Evolutionary conservation across 78 protist genomes (phyloP), one percentile per base, ranked within the genome.

Genomic region (Dictyostelium capitatum): DNA sequence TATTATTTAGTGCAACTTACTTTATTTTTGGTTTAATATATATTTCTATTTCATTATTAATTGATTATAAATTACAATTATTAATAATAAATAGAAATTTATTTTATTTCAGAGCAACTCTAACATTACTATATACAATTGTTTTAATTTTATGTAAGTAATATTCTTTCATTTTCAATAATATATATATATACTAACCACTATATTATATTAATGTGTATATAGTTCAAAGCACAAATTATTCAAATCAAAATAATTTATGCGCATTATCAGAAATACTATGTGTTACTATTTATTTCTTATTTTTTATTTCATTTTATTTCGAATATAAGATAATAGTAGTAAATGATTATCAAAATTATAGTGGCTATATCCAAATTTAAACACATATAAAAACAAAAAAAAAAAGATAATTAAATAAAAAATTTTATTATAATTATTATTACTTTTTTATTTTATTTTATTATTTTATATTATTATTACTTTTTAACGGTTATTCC

Each of bases 181-280:
- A 19, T n/a, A 9, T 23, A 25, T 59, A 59, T 59, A 23, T 3
- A 8, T 59, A 59, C 10, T 59, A 59, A 14, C 6, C 6, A 6
- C 19, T 54, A 19, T 54, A 19, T 54, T 19, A 19, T 56, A 6
- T 56, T 56, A 14, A 23, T 59, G 1, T 57, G 1, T 17, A 10
- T 59, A 4, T n/a, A 62, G 70, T 62, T 11, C 70, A 62, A 62
- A 62, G 70, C 10, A 62, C 70, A 62, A 62, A 62, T 62, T 62
- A 62, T 62, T 25, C n/a, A 62, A 37, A 62, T 25, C 28, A 62
- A 25, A 62, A 62, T 25, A 62, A 62, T 23, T 23, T 62, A 23
- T 62, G 70, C 23, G 70, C 70, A 8, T 23, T 62, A 23, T 25
- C 43, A 11, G 70, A 62, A 25, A 62, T 62, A 25, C n/a, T 32